A percentile compares a stretch with the other conserved stretches of the same genome.
Evolutionary conservation across 73 alveolate species (phyloP).

Genomic region (Blepharisma stoltei): DNA sequence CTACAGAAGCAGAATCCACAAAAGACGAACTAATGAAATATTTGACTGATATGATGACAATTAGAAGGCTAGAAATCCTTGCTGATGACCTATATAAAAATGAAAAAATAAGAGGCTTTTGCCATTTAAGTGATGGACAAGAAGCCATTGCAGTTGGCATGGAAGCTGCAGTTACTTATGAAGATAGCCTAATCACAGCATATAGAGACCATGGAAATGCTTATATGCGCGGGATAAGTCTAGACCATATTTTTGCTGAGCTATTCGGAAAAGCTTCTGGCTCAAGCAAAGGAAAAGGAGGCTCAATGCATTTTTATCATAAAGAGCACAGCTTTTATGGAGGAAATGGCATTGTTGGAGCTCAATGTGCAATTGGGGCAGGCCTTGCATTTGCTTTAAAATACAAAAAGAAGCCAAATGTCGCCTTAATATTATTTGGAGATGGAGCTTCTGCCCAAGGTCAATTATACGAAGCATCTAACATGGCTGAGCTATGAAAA

Average conservation of each 20-base stretch:
- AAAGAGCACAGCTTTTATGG: slow-evolving; percentile 72
- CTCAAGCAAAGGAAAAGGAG: slow-evolving; percentile 85
- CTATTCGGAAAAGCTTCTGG: slow-evolving; percentile 82
- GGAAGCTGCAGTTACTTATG: slow-evolving; percentile 73
- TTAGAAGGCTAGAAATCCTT: slow-evolving; percentile 72
- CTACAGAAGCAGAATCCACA: slow-evolving; percentile 45
- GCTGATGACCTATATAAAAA: slow-evolving; percentile 73
- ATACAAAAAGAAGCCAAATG: slow-evolving; percentile 54
- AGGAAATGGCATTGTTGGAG: slow-evolving; percentile 91
- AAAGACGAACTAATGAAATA: slow-evolving; percentile 62
- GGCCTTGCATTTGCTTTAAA: slow-evolving; percentile 84
- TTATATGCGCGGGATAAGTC: slow-evolving; percentile 71
- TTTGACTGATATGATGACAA: slow-evolving; percentile 54
- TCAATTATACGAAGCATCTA: slow-evolving; percentile 76
- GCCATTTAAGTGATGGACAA: slow-evolving; percentile 67
- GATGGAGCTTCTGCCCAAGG: slow-evolving; percentile 95
- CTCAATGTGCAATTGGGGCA: slow-evolving; percentile 82
- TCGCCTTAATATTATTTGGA: slow-evolving; percentile 71
- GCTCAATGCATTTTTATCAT: slow-evolving; percentile 86
- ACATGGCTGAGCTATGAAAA: slow-evolving; percentile 87
- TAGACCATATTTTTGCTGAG: slow-evolving; percentile 76
- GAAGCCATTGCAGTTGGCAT: slow-evolving; percentile 73
- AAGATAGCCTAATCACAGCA: slow-evolving; percentile 80
- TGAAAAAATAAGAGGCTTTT: slow-evolving; percentile 79
- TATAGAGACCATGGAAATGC: slow-evolving; percentile 85